Evolutionary conservation across 495 filamentous ascomycete species (phyloP), one percentile per base, ranked within the genome.

Genomic region (Hypoxylon trugodes): DNA sequence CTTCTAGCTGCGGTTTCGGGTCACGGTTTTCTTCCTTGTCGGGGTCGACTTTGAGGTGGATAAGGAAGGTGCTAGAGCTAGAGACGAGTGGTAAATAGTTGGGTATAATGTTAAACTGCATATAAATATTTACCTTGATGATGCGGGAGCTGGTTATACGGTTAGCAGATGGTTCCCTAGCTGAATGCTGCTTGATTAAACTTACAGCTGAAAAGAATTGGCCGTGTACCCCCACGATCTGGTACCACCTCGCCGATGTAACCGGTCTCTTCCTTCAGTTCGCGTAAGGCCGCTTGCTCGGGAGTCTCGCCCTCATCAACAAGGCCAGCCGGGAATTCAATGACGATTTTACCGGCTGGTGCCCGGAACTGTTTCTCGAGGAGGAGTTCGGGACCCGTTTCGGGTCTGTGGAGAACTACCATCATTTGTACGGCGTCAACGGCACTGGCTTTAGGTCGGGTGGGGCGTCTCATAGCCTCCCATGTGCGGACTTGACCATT

Each of bases 231-330:
- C 0, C 42, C 56, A 33, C 48, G 58, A 41, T 54, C 52, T 6
- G 37, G 47, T 15, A 74, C 43, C 2, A 85, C 81, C 15, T 84
- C 79, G 24, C 91, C 91, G 25, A 87, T 76, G 69, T 95, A 97
- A 4, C 95, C 95, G 0, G 95, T 97, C 76, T 98, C 95, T 74
- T 98, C 95, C 64, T 86, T 92, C 58, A 98, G 80, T 70, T 97
- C 93, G n/a, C 93, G 81, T 10, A 96, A 81, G 6, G 93, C 93
- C 50, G 89, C 89, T 58, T 90, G 74, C 66, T 93, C 89, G 0
- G 89, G 84, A 0, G 86, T 90, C 73, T 97, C 93, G 24, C 84
- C 86, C 6, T 86, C 88, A 75, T 97, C 93, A 10, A 96, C 85
- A 6, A 97, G 76, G 0, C 93, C 93, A 2, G 93, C 93, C 0